These are phyloP conservation scores for Acidomyces sp. DNA, from an alignment of 495 filamentous ascomycete species.

Conservation along the genomic window DNA sequence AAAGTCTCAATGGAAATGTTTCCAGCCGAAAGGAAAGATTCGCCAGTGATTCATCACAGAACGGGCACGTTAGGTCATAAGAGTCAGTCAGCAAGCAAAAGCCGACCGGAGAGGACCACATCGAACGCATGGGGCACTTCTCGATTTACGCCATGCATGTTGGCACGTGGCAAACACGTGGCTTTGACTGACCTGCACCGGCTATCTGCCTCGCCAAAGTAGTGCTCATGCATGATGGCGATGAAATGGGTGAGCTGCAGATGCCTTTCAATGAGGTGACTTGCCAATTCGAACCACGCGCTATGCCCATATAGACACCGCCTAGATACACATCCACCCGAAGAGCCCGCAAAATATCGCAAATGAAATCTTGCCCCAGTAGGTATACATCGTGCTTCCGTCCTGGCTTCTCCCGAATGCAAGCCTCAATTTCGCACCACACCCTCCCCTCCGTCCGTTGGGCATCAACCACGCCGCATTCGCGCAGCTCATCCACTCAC, in stretches of 20 bases:
- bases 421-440: not conserved
- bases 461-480: too few species aligned
- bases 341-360: conserved; percentile 1
- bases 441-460: not conserved
- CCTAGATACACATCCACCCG: conserved; percentile 5
- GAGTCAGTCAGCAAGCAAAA: too few species aligned
- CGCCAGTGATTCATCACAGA: too few species aligned
- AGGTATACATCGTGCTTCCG: conserved; percentile 6
- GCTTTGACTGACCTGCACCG: not conserved
- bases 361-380: not conserved
- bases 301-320: conserved; percentile 2
- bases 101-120: too few species aligned
- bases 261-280: not conserved
- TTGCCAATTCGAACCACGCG: not conserved
- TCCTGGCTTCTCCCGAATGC: not conserved
- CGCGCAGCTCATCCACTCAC: not conserved
- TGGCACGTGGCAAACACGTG: not conserved
- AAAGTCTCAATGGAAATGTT: too few species aligned
- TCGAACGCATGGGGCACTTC: not conserved
- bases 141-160: not conserved
- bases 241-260: not conserved
- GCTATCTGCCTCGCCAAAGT: too few species aligned
- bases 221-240: not conserved
- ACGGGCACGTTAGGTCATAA: too few species aligned
- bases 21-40: too few species aligned